Percentiles rank a stretch among this genome's conserved stretches.
These are phyloP conservation scores for Magnolia changhungtana DNA, from an alignment of 164 flowering plant species.

Conservation along the genomic window DNA sequence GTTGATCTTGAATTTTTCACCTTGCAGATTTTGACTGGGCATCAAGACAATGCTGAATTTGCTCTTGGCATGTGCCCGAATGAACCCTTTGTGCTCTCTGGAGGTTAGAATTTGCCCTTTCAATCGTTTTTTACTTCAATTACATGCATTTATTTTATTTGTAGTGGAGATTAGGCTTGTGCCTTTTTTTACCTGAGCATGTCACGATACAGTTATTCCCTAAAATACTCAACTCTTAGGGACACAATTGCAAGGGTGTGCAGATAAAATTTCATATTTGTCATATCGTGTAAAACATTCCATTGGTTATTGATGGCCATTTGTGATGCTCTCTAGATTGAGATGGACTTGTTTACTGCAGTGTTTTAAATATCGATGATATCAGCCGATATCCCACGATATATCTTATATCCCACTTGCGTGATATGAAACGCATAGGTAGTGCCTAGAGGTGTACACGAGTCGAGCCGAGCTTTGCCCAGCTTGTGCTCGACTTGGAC, in stretches of 20 bases:
- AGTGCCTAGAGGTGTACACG: too few species aligned
- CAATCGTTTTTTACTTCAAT: not conserved
- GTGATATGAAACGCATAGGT: too few species aligned
- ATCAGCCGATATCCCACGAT: too few species aligned
- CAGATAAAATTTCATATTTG: not conserved
- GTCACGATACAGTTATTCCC: not conserved
- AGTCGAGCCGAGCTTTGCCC: too few species aligned
- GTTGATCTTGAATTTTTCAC: slow-evolving; percentile 5
- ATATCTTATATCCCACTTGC: too few species aligned
- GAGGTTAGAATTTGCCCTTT: slow-evolving; percentile 49
- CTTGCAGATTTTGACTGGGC: slow-evolving; percentile 90
- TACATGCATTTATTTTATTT: not conserved
- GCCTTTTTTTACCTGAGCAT: not conserved
- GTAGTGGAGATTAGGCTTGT: too few species aligned
- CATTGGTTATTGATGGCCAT: not conserved
- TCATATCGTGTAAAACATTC: not conserved
- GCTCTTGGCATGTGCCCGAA: slow-evolving; percentile 95
- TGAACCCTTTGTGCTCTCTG: slow-evolving; percentile 94
- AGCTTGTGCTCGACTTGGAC: too few species aligned
- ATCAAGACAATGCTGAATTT: slow-evolving; percentile 93
- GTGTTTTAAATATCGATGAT: too few species aligned
- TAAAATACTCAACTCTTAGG: too few species aligned
- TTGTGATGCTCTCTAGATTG: not conserved
- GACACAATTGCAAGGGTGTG: not conserved
- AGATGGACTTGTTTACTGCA: not conserved